Base-by-base conservation (phyloP, 805 yeast genomes). In the Ogataea nitratoaversa region DNA sequence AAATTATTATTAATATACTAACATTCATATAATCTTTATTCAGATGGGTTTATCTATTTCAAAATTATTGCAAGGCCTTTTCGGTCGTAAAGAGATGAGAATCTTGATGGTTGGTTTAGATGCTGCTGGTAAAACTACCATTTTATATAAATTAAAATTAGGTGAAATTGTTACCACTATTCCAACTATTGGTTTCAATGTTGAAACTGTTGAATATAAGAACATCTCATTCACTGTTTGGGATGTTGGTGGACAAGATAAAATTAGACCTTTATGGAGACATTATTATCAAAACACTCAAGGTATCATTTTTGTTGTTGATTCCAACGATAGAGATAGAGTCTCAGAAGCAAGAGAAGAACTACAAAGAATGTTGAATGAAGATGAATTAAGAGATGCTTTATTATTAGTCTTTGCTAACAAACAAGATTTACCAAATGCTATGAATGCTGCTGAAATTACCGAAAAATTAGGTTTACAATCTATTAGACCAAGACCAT, bases 221-320 rank as follows among this genome's bases (percentile, higher is more conserved):
- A 89, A 89, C 82, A 87, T 89, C 68, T 84, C 95, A 32, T 89
- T 89, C 74, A 88, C 96, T 46, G 96, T 89, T 51, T 89, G 97
- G 98, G 98, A 91, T 79, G 96, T 90, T 57, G 98, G 98, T 84
- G 98, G 98, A 79, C 98, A 91, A 76, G 96, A 89, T 71, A 90
- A 90, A 74, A 91, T 91, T 63, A 86, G 98, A 74, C 96, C 98
- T 45, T 76, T 91, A 69, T 91, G 98, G 98, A 85, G 97, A 80
- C 95, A 91, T 72, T 91, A 91, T 70, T 91, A 82, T 86, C 96
- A 91, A 73, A 91, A 91, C 79, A 89, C 97, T 47, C 97, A 91
- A 71, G 97, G 97, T 75, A 87, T 91, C 65, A 90, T 91, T 67
- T 91, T 90, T 65, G 98, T 91, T 50, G 96, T 91, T 57, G 98